Evolutionary conservation across 2,329 filamentous ascomycete species (phyloP), one percentile per base, ranked within the genome.

Genomic region (Fusarium beomiforme): DNA sequence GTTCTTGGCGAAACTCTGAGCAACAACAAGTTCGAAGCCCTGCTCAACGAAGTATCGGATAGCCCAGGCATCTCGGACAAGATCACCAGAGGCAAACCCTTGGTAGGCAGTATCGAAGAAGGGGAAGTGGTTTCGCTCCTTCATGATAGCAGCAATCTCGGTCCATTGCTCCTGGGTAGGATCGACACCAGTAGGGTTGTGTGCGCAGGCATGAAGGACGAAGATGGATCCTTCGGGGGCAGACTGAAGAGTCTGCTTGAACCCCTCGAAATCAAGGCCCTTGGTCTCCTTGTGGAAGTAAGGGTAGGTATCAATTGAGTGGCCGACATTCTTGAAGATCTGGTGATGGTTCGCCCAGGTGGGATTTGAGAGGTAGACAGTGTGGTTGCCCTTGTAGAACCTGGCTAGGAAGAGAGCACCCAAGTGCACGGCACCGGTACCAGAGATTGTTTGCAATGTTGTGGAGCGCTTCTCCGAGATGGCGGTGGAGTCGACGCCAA

Each of bases 341-440:
- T 98, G 96, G 85, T 97, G 91, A 90, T 99, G 96, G 86, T 99
- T 99, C 75, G 93, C 94, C 96, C 96, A 99, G 69, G 96, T 99
- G 57, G 96, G 96, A 82, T 92, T 93, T 78, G 94, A 97, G 81
- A 98, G 87, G 87, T 97, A 98, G 83, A 97, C 89, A 65, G 91
- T 89, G 74, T 89, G 91, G 83, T 87, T 89, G 79, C 88, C 87
- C 78, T 86, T 85, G 87, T 93, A 97, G 89, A 98, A 99, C 82
- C 92, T 95, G 81, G 92, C 86, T 67, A 99, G 91, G 90, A 99
- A 99, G 75, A 97, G 91, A 71, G 91, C 95, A 73, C 96, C 96
- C 39, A 98, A 86, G 81, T 99, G 96, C 73, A 97, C 91, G 70
- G 96, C 96, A 76, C 96, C 96, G 70, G 96, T 99, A 77, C 96